phyloP scores from a whole-genome alignment of 495 filamentous ascomycete genomes.

The Hyaloscypha variabilis region DNA sequence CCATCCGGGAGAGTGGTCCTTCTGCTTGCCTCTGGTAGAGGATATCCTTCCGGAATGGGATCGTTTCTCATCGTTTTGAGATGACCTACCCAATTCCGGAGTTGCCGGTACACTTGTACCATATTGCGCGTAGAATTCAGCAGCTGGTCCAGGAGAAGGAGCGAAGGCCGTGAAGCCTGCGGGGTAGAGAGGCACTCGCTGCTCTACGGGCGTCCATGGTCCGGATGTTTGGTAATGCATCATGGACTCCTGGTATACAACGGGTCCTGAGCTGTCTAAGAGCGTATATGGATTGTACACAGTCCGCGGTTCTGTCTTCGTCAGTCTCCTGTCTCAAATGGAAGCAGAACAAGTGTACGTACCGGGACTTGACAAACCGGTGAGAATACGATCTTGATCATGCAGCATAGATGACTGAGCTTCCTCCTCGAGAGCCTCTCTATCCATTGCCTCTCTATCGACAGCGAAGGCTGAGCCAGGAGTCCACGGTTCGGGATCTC shows the following conservation, averaged over 20 bases:
- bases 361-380: slow-evolving; percentile 9
- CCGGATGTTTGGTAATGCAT: not conserved
- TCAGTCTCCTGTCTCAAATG: not conserved
- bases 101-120: not conserved
- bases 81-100: not conserved
- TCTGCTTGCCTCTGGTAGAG: slow-evolving; percentile 6
- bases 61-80: not conserved
- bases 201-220: slow-evolving; percentile 19
- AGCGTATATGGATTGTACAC: slow-evolving; percentile 1
- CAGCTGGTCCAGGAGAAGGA: slow-evolving; percentile 16
- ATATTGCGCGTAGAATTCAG: not conserved
- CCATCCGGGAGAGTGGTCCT: slow-evolving; percentile 7
- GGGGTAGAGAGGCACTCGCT: not conserved
- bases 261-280: not conserved
- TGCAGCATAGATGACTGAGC: not conserved
- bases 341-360: not conserved
- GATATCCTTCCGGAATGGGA: not conserved
- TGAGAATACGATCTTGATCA: not conserved
- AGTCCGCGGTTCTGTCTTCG: slow-evolving; percentile 3
- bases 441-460: slow-evolving; percentile 12
- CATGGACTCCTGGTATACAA: not conserved
- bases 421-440: slow-evolving; percentile 15
- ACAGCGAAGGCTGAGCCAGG: slow-evolving; percentile 4
- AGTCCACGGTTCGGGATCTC: slow-evolving; percentile 1
- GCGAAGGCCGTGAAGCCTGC: slow-evolving; percentile 12